Conservation (phyloP, 139 green algal genomes). For the Micractinium conductrix region DNA sequence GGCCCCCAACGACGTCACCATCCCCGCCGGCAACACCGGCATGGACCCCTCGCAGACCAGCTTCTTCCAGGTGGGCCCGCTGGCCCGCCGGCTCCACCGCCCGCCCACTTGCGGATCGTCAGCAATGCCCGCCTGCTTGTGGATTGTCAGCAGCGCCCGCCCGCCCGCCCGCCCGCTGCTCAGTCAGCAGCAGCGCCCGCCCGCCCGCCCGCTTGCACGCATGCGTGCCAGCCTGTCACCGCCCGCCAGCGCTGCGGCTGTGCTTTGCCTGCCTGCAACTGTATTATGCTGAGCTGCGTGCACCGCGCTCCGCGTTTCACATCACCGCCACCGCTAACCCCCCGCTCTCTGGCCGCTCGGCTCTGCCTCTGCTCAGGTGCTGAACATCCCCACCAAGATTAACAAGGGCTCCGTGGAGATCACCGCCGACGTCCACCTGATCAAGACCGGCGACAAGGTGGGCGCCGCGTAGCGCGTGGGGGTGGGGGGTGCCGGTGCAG, state of each 20-base stretch:
- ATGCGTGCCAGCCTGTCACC: no score
- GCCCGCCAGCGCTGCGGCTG: no score
- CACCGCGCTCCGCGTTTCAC: neutral
- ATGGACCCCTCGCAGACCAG: conserved; percentile 99
- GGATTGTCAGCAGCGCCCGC: no score
- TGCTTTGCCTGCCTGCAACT: no score
- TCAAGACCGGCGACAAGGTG: conserved; percentile 90
- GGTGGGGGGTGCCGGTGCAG: neutral
- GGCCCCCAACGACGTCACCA: conserved; percentile 89
- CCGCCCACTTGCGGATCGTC: neutral
- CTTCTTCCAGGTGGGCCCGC: conserved; percentile 93
- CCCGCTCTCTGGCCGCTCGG: neutral
- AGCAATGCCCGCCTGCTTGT: neutral
- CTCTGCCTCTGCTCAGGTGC: conserved; percentile 59
- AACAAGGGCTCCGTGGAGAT: conserved; percentile 98
- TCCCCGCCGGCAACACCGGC: conserved; percentile 92
- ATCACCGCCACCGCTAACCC: no score
- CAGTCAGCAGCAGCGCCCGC: neutral
- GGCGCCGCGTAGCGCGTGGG: conserved; percentile 43
- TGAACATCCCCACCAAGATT: conserved; percentile 99
- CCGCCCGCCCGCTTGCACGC: no score
- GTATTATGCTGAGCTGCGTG: no score
- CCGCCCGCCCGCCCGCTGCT: neutral
- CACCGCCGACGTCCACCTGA: conserved; percentile 86
- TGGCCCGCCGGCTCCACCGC: no score